Conservation (phyloP, 768 basidiomycete genomes). For the Lepiota venenata region DNA sequence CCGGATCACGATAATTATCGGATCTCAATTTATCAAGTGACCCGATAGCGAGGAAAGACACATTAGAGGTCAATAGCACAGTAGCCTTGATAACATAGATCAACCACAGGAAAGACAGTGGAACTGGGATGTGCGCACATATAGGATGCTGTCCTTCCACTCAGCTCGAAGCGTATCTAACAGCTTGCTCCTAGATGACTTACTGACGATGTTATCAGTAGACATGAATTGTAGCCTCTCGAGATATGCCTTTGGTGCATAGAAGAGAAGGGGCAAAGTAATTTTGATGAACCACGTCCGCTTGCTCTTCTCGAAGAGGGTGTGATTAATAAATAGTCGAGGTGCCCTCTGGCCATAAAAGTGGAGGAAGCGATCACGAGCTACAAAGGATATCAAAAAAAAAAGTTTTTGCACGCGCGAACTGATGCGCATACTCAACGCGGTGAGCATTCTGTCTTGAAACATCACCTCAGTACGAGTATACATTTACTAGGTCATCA, state of each 20-base stretch:
- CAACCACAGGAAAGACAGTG: no score
- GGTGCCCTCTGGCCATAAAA: conserved; percentile 41
- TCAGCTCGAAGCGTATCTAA: conserved; percentile 34
- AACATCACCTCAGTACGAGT: not conserved
- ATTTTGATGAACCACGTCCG: conserved; percentile 31
- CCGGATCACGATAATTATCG: not conserved
- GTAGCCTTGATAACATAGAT: conserved; percentile 5
- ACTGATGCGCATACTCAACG: conserved; percentile 25
- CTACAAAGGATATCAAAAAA: conserved; percentile 17
- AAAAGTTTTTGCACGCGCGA: not conserved
- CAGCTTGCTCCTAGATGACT: conserved; percentile 35
- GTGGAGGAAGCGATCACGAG: conserved; percentile 35
- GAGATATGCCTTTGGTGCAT: conserved; percentile 40
- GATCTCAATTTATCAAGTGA: conserved; percentile 9
- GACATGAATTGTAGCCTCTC: conserved; percentile 39
- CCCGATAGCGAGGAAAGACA: conserved; percentile 14
- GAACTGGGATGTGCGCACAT: conserved; percentile 27
- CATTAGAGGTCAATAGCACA: conserved; percentile 13
- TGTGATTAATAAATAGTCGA: conserved; percentile 36
- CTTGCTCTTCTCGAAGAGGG: conserved; percentile 26
- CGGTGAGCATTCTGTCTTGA: conserved; percentile 31
- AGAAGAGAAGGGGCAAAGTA: conserved; percentile 39
- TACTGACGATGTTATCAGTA: conserved; percentile 40
- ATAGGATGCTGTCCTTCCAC: conserved; percentile 42
- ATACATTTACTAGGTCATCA: not conserved